These are phyloP conservation scores for Echinosophora koreensis DNA, from an alignment of 306 rosid genomes.

Conservation along the genomic window DNA sequence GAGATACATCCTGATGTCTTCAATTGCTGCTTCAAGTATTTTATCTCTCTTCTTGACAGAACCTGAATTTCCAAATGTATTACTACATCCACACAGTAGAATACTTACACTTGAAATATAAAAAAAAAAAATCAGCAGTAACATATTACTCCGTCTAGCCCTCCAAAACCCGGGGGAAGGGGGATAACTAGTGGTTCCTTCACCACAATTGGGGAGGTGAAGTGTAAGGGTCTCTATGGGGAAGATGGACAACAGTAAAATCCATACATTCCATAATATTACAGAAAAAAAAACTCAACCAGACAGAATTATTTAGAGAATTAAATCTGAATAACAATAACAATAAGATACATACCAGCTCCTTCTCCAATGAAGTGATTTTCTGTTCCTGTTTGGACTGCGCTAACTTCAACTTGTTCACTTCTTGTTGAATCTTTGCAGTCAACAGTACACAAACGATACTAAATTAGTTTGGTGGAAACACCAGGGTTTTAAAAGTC, in stretches of 20 bases:
- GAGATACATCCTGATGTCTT: conserved; percentile 37
- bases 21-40: conserved; percentile 43
- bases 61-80: conserved; percentile 47
- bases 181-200: not conserved
- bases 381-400: conserved; percentile 45
- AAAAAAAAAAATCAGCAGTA: not conserved
- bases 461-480: not conserved
- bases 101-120: not conserved
- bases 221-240: not conserved
- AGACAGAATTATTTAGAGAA: not conserved
- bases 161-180: not conserved
- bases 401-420: conserved; percentile 50
- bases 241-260: not conserved
- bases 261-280: not conserved
- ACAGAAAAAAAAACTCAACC: not conserved
- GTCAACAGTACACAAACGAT: conserved; percentile 17
- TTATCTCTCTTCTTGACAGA: conserved; percentile 51
- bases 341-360: conserved; percentile 51
- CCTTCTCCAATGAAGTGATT: conserved; percentile 55
- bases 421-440: conserved; percentile 49
- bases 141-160: not conserved
- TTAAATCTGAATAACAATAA: conserved; percentile 2
- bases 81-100: not conserved
- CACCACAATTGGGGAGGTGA: not conserved
- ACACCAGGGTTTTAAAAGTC: not conserved